A percentile compares a stretch with the other conserved stretches of the same genome.
phyloP scores from a whole-genome alignment of 306 rosid genomes.

The Glycyrrhiza uralensis region DNA sequence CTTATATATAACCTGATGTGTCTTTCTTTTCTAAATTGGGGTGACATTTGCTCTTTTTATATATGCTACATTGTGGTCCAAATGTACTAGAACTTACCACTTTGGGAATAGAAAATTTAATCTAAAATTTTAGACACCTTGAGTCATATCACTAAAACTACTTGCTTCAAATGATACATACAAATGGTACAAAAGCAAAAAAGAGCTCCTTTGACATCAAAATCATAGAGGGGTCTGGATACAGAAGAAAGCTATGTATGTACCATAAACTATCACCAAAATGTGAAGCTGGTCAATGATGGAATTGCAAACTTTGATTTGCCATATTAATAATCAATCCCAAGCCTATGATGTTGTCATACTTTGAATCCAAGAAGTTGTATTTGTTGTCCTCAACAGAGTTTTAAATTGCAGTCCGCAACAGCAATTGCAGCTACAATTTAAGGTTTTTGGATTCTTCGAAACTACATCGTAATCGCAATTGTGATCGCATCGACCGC shows the following conservation, averaged over 20 bases:
- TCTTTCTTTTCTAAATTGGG: constrained; percentile 33
- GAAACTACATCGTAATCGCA: no score
- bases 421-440: no score
- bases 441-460: no score
- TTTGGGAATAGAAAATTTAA: constrained; percentile 45
- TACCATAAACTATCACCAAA: constrained; percentile 30
- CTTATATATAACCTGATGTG: constrained; percentile 25
- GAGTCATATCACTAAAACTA: constrained; percentile 24
- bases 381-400: constrained; percentile 8
- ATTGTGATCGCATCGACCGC: no score
- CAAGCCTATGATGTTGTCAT: constrained; percentile 2
- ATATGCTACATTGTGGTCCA: constrained; percentile 35
- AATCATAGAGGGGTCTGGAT: constrained; percentile 8
- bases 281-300: constrained; percentile 26
- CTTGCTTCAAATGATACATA: constrained; percentile 43
- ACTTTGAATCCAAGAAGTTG: background rate
- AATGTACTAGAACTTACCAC: constrained; percentile 27
- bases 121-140: constrained; percentile 28
- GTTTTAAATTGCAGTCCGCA: no score
- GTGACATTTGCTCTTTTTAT: constrained; percentile 6
- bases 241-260: constrained; percentile 12
- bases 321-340: constrained; percentile 12
- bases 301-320: constrained; percentile 23
- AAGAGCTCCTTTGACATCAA: constrained; percentile 4
- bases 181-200: constrained; percentile 40